A percentile compares a stretch with the other conserved stretches of the same genome.
These are phyloP conservation scores for Bruguiera gymnorhiza DNA, from an alignment of 345 rosid species.

Conservation along the genomic window DNA sequence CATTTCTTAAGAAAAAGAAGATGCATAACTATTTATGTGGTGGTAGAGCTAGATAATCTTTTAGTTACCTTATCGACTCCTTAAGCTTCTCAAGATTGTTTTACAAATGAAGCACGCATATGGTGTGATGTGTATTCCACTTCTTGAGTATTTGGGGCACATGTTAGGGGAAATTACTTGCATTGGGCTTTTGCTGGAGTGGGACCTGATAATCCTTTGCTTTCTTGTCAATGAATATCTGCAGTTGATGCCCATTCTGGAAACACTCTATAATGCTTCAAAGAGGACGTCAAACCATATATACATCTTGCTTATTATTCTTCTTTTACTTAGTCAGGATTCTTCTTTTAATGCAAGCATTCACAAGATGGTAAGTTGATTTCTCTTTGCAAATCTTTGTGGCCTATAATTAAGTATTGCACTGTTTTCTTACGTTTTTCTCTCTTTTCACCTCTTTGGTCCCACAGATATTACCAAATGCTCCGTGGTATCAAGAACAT, in stretches of 20 bases:
- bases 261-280: conserved; percentile 77
- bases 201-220: conserved; percentile 12
- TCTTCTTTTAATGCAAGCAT: conserved; percentile 89
- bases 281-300: conserved; percentile 92
- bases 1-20: no score
- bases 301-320: conserved; percentile 90
- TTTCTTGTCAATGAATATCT: conserved; percentile 19
- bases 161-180: background rate
- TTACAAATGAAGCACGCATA: background rate
- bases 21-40: no score
- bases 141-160: background rate
- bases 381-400: conserved; percentile 1
- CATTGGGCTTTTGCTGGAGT: conserved; percentile 1
- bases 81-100: background rate
- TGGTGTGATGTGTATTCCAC: background rate
- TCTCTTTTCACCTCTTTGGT: background rate
- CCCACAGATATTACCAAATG: conserved; percentile 67
- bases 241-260: conserved; percentile 97
- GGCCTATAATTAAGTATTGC: conserved; percentile 5
- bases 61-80: background rate
- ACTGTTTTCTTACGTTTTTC: conserved; percentile 15
- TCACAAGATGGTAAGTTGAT: conserved; percentile 74
- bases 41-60: no score
- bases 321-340: conserved; percentile 97
- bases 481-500: conserved; percentile 97